Evolutionary conservation across 345 rosid species (phyloP).

Genomic region (Salix purpurea): DNA sequence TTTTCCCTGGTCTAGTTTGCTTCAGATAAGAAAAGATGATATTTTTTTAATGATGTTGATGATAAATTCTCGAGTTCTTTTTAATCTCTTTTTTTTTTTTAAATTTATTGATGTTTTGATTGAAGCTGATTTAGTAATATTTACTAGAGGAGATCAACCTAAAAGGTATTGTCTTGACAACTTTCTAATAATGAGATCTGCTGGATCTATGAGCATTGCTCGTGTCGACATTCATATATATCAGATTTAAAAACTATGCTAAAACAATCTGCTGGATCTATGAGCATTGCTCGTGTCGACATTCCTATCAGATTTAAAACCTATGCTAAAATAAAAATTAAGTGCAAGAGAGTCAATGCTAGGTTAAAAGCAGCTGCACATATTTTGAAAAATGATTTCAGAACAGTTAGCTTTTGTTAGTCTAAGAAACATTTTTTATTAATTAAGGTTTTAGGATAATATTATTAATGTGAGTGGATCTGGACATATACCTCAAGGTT

Average conservation of each 20-base stretch:
- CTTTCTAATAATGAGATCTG: background rate
- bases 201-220: too few relatives aligned
- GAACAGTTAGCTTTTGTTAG: background rate
- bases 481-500: background rate
- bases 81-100: background rate
- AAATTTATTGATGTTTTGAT: background rate
- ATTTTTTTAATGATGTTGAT: background rate
- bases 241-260: too few relatives aligned
- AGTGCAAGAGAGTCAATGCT: background rate
- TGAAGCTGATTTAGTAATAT: background rate
- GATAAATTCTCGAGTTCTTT: background rate
- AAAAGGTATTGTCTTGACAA: background rate
- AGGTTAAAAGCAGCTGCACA: conserved; percentile 4
- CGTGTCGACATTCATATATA: too few relatives aligned
- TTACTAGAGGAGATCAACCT: background rate
- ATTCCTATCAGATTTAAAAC: too few relatives aligned
- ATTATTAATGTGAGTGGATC: background rate
- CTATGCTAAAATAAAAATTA: too few relatives aligned
- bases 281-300: too few relatives aligned
- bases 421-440: background rate
- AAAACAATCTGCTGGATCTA: too few relatives aligned
- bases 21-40: background rate
- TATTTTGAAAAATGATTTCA: conserved; percentile 1
- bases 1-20: background rate
- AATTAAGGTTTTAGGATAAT: background rate